These are phyloP conservation scores for Verticillium albo-atrum DNA, from an alignment of 2,329 filamentous ascomycete species.

Conservation along the genomic window DNA sequence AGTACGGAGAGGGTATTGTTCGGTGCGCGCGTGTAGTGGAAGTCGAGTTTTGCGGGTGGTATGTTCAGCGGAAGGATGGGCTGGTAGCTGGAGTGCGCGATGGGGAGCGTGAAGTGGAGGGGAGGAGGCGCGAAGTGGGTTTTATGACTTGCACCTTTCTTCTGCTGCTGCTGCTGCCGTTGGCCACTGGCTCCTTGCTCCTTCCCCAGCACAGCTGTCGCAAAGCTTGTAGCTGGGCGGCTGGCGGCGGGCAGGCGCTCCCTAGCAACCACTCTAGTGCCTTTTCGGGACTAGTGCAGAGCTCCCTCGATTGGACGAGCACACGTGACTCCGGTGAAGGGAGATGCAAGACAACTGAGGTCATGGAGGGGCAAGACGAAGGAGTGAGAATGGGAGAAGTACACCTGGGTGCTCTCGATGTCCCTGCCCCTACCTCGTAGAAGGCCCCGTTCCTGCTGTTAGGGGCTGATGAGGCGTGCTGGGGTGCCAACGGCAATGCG, in stretches of 20 bases:
- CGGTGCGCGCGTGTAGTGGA: background rate
- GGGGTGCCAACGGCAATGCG: too few species aligned
- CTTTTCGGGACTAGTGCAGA: background rate
- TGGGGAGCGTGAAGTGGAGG: conserved; percentile 7
- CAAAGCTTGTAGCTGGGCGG: conserved; percentile 4
- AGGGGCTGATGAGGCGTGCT: too few species aligned
- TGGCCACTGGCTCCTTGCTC: too few species aligned
- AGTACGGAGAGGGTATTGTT: background rate
- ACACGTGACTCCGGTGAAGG: background rate
- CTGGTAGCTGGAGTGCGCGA: conserved; percentile 4
- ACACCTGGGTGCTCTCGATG: too few species aligned
- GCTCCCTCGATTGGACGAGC: background rate
- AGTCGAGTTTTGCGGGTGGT: background rate
- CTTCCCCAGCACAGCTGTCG: conserved; percentile 4
- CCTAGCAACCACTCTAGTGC: conserved; percentile 6
- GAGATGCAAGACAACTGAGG: background rate
- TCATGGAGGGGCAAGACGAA: background rate
- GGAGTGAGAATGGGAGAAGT: background rate
- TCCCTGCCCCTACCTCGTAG: too few species aligned
- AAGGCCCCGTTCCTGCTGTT: too few species aligned
- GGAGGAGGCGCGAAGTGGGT: conserved; percentile 3
- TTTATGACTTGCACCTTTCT: conserved; percentile 12
- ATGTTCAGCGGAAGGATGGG: background rate
- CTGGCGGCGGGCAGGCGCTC: background rate
- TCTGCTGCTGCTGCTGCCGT: conserved; percentile 1